A percentile compares a stretch with the other conserved stretches of the same genome.
These are phyloP conservation scores for Phytophthora foliorum DNA, from an alignment of 352 stramenopile genomes.

Conservation along the genomic window DNA sequence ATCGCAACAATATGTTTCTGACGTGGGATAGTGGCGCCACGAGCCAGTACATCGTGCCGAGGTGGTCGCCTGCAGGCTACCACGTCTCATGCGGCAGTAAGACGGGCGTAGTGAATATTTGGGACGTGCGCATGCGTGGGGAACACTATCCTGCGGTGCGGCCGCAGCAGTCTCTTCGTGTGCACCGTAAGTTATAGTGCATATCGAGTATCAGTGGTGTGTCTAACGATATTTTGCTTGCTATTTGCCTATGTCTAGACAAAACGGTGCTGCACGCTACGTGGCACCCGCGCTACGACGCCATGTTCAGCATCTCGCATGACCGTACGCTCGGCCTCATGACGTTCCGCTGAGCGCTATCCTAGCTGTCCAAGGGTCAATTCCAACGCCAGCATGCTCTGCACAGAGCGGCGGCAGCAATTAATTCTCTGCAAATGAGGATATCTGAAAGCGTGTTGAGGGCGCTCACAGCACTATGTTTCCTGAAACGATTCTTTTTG, in stretches of 20 bases:
- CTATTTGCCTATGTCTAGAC: constrained; percentile 44
- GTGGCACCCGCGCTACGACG: constrained; percentile 88
- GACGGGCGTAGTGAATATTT: constrained; percentile 74
- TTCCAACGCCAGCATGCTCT: not conserved
- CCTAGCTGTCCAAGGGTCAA: not conserved
- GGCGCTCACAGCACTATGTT: not conserved
- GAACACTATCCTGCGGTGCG: constrained; percentile 60
- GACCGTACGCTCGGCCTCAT: constrained; percentile 82
- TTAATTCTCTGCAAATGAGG: not conserved
- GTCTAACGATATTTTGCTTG: constrained; percentile 18
- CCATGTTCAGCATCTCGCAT: constrained; percentile 88
- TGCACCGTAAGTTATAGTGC: constrained; percentile 73
- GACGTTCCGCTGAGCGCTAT: constrained; percentile 65
- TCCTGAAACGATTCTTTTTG: not conserved
- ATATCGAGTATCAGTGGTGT: not conserved
- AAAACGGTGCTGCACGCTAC: constrained; percentile 88
- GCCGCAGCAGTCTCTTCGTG: constrained; percentile 77
- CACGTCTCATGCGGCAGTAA: constrained; percentile 82
- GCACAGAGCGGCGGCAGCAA: not conserved
- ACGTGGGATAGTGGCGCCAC: constrained; percentile 71
- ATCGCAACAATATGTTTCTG: constrained; percentile 66
- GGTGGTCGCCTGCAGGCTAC: constrained; percentile 78
- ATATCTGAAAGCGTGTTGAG: not conserved
- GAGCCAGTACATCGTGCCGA: constrained; percentile 89
- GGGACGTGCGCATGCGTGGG: constrained; percentile 80